Conservation (phyloP, 2,329 filamentous ascomycete genomes). For the Myrmaecium sp. region DNA sequence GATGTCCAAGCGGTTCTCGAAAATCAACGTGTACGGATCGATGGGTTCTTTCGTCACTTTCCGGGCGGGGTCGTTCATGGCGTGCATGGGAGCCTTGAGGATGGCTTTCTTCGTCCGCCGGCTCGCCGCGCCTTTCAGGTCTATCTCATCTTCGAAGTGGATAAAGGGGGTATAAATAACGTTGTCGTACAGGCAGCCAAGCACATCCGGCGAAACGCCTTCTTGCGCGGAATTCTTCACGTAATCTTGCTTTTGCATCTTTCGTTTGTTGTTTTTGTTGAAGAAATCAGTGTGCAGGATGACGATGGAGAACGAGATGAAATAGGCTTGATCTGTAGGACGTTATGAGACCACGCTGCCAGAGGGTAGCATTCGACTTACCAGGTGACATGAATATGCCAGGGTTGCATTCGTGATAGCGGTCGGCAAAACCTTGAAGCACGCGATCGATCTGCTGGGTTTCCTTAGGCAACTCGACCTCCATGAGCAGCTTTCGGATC, state of each 20-base stretch:
- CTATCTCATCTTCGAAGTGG: constrained; percentile 82
- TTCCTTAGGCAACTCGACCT: constrained; percentile 88
- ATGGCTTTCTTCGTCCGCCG: constrained; percentile 51
- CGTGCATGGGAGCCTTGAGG: constrained; percentile 37
- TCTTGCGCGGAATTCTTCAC: constrained; percentile 58
- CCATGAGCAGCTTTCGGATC: constrained; percentile 86
- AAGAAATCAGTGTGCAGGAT: constrained; percentile 98
- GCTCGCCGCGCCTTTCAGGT: constrained; percentile 55
- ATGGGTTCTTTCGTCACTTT: constrained; percentile 65
- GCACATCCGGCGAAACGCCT: constrained; percentile 68
- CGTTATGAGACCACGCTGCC: background rate
- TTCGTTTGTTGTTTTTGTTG: constrained; percentile 99
- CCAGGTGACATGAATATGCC: constrained; percentile 73
- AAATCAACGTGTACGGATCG: constrained; percentile 85
- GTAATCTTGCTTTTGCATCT: constrained; percentile 95
- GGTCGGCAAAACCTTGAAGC: constrained; percentile 82
- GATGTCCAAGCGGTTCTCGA: constrained; percentile 72
- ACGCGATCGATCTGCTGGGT: constrained; percentile 96
- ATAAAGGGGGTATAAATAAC: constrained; percentile 98
- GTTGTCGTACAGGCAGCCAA: constrained; percentile 97
- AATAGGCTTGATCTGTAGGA: constrained; percentile 70
- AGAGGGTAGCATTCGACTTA: constrained; percentile 13
- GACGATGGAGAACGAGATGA: constrained; percentile 89
- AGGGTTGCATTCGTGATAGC: constrained; percentile 96
- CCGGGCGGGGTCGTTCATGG: constrained; percentile 45